Evolutionary conservation across 1,284 basidiomycete species (phyloP), one percentile per base, ranked within the genome.

Genomic region (Rhodotorula mucilaginosa): DNA sequence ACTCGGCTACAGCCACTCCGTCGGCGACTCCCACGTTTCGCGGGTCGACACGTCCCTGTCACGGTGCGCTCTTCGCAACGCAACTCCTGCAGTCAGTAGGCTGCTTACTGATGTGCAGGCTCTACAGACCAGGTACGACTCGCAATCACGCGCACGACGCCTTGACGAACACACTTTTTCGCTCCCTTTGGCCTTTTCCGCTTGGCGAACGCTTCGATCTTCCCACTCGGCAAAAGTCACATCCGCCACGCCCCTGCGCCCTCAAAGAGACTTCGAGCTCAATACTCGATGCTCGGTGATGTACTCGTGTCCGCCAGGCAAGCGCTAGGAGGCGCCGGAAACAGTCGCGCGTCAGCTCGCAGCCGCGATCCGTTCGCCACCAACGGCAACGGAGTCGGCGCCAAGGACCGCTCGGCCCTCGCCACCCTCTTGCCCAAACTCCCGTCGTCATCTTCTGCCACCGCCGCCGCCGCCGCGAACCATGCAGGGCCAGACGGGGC

Each of bases 401-500:
- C 62, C 18, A 57, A 54, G 10, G 39, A 46, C 23, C 23, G 64
- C 47, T 52, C 65, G 10, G 10, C 65, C 21, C 26, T 34, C 13
- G 12, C 56, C 39, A 19, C 65, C 21, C 56, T 67, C 48, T 58
- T 64, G 29, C 61, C 29, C 46, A 69, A 65, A 31, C 59, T 56
- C 29, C 46, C 68, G 29, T 60, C 48, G 34, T 39, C 51, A 44
- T 44, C 39, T 44, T 10, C 39, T 13, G 34, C 21, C 19, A 34
- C 23, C 46, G 21, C 54, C 31, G 12, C 60, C 13, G n/a, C 61
- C n/a, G 23, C 61, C 21, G 26, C 63, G 26, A 16, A n/a, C 54
- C 54, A 29, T 16, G 26, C 54, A 7, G 23, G 23, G n/a, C 2
- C n/a, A 6, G 26, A 26, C 54, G 23, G 26, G 26, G 29, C 54